Base-by-base conservation (phyloP, 2,329 filamentous ascomycete genomes). In the Colletotrichum lini region DNA sequence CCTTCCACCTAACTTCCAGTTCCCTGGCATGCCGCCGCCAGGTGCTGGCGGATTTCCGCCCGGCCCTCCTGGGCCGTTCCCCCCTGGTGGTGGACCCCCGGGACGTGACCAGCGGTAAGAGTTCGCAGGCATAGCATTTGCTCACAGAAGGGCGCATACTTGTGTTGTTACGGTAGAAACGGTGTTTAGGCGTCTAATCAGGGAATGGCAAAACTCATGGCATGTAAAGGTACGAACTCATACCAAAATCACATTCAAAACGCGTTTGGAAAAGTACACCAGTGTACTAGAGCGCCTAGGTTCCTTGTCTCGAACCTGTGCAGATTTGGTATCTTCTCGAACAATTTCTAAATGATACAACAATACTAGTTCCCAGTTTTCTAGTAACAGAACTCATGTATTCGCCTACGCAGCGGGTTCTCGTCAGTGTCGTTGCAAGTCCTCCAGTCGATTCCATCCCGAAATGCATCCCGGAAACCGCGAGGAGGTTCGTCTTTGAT, bases 1-100 rank as follows among this genome's bases (percentile, higher is more conserved):
- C 26, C 72, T 87, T 70, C 68, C 86, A 50, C 86, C 88, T 8
- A 86, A 86, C 70, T 88, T 89, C 76, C 85, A 85, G 59, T 83
- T 86, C 72, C 83, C 84, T 4, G 82, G 81, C 60, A 83, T 86
- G 78, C 83, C 83, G 26, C 81, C 84, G 16, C 80, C 80, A 6
- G 77, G 79, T 8, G 74, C 65, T n/a, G 76, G 71, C 15, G 80
- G 79, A 8, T 84, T 84, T 69, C 82, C 82, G 5, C 78, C 77
- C 3, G 80, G 82, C 13, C 82, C 82, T 26, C 78, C 81, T 57
- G 82, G 81, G 49, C 58, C 69, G 5, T 82, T 82, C 72, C 78
- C 77, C 16, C 80, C 80, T 26, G 79, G 80, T 30, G 76, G 69
- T 21, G 66, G 50, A 10, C 66, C 78, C 30, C 82, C 81, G 26